A percentile compares a stretch with the other conserved stretches of the same genome.
Evolutionary conservation across 78 protist species (phyloP).

Genomic region (Polysphondylium violaceum): DNA sequence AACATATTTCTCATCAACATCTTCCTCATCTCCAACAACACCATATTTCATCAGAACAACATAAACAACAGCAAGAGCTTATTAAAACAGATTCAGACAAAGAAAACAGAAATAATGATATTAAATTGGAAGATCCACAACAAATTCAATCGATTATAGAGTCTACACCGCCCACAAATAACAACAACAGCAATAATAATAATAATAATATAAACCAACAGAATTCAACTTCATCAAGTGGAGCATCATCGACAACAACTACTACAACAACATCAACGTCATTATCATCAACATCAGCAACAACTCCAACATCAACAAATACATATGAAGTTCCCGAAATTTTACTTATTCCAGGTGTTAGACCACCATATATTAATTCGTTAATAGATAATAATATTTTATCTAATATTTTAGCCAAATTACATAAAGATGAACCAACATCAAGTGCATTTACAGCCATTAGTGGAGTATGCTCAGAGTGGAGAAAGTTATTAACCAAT

Average conservation of each 20-base stretch:
- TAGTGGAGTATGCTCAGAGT: conserved; percentile 16
- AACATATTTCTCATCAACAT: neutral
- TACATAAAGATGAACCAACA: conserved; percentile 68
- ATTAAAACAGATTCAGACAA: neutral
- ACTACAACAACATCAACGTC: conserved; percentile 1
- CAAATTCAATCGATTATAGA: conserved; percentile 21
- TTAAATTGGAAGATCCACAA: neutral
- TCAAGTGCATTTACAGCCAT: conserved; percentile 25
- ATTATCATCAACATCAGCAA: neutral
- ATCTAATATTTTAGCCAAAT: conserved; percentile 49
- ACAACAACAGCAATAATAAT: neutral
- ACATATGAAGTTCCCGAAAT: conserved; percentile 44
- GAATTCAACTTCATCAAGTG: conserved; percentile 21
- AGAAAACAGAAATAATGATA: conserved; percentile 2
- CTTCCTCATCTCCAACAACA: conserved; percentile 1
- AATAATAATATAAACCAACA: too few species aligned
- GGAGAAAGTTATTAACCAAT: conserved; percentile 26
- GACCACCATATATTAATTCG: conserved; percentile 47
- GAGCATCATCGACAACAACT: too few species aligned
- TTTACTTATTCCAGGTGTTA: conserved; percentile 45
- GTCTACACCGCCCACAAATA: conserved; percentile 16
- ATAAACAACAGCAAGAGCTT: neutral
- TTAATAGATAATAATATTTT: conserved; percentile 3
- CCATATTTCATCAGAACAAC: neutral
- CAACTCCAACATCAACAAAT: neutral